Percentiles rank a stretch among this genome's conserved stretches.
Conservation (phyloP, 1,284 basidiomycete genomes). For the Calocybe gambosa region DNA sequence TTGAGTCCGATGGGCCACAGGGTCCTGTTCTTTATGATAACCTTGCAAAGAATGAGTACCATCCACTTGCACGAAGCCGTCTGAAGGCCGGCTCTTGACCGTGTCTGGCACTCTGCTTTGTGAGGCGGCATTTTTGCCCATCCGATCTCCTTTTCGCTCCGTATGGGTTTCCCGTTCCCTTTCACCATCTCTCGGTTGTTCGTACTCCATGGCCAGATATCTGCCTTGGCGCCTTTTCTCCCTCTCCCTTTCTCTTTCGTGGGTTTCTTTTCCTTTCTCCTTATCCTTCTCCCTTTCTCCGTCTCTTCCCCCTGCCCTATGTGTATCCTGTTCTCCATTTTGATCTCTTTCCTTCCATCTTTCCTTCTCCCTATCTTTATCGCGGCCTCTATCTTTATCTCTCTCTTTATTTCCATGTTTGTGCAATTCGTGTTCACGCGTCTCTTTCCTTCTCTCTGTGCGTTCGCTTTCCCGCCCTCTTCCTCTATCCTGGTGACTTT, state of each 20-base stretch:
- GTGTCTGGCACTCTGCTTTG: conserved; percentile 13
- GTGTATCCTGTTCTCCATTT: background rate
- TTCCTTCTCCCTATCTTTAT: conserved; percentile 1
- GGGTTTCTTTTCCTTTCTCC: conserved; percentile 5
- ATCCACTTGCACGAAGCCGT: background rate
- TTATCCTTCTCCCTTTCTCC: conserved; percentile 18
- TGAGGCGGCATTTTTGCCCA: conserved; percentile 2
- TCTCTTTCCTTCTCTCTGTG: conserved; percentile 4
- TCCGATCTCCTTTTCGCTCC: background rate
- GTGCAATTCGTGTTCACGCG: background rate
- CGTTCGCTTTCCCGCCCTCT: conserved; percentile 1
- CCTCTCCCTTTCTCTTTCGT: background rate
- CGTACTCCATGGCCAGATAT: background rate
- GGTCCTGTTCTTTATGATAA: background rate
- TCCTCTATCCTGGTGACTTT: conserved; percentile 1
- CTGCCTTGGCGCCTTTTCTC: background rate
- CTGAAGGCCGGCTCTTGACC: conserved; percentile 10
- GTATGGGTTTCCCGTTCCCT: conserved; percentile 4
- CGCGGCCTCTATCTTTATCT: conserved; percentile 8
- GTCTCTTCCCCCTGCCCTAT: conserved; percentile 1
- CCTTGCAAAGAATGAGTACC: background rate
- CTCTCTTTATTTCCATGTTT: conserved; percentile 14
- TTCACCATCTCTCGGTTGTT: background rate
- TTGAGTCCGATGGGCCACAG: background rate
- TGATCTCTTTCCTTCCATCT: background rate